Base-by-base conservation (phyloP, 2,329 filamentous ascomycete species). In the Diaporthe sp. region DNA sequence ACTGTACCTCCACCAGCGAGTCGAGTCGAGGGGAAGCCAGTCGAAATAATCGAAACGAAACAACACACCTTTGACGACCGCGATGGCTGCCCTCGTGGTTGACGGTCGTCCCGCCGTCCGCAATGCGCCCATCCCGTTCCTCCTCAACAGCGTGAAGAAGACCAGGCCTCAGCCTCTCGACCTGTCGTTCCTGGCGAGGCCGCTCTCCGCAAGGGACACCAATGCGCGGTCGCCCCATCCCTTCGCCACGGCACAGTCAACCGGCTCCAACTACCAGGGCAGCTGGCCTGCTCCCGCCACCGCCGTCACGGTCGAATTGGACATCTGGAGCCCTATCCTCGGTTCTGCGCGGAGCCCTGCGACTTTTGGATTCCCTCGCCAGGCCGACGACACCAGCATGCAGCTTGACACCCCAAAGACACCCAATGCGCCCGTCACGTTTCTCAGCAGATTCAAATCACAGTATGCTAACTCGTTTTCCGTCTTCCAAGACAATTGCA, bases 401-500 rank as follows among this genome's bases (percentile, higher is more conserved):
- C 67, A 75, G 34, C 57, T 72, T 25, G 68, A 72, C 51, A 60
- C 39, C 22, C 68, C 67, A 34, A 67, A 44, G 37, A 60, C 37
- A 58, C 46, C 49, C 13, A 37, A 65, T n/a, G 19, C 65, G 25
- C 39, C 53, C 9, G 17, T 44, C 13, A 53, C 57, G 10, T 60
- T 72, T 9, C 28, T 51, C 49, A 31, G 37, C n/a, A 34, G n/a
- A 37, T 55, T 49, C 34, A n/a, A 12, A 46, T 9, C 28, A 57
- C 62, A 15, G 25, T 28, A 46, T 71, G 75, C 71, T 73, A 65
- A 73, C 34, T 8, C 39, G n/a, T 65, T 34, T 15, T 55, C 58
- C 39, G 58, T 73, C 76, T 74, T 76, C 49, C 10, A 67, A 92
- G 90, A 85, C 62, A 85, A 81, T 67, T 92, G 90, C 80, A 85